A percentile compares a stretch with the other conserved stretches of the same genome.
phyloP scores from a whole-genome alignment of 106 monocot species.

The Hemerocallis citrina region DNA sequence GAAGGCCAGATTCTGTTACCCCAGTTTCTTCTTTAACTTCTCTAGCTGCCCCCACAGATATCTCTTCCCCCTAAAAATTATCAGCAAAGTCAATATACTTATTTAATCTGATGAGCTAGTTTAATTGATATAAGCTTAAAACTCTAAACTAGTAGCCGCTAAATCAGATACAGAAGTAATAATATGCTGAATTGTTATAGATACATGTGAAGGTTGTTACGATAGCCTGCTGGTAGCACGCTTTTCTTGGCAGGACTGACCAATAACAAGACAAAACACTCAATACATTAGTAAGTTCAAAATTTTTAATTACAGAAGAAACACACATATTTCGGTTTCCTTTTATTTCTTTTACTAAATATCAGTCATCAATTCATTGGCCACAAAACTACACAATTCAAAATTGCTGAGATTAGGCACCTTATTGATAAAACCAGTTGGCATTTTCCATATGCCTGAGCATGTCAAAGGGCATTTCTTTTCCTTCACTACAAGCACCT shows the following conservation, averaged over 20 bases:
- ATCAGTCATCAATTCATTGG: too few species aligned
- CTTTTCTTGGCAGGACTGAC: background rate
- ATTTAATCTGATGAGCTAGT: background rate
- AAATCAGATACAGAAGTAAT: too few species aligned
- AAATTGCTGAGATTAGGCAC: constrained; percentile 12
- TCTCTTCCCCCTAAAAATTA: constrained; percentile 56
- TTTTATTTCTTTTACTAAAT: background rate
- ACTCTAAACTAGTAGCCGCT: too few species aligned
- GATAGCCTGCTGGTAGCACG: background rate
- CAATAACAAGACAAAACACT: background rate
- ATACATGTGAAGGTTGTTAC: too few species aligned
- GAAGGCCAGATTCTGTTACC: constrained; percentile 22
- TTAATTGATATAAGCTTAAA: too few species aligned
- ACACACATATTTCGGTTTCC: background rate
- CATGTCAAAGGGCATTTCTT: constrained; percentile 65
- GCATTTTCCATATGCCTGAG: constrained; percentile 82
- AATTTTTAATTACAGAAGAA: background rate
- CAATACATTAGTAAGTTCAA: too few species aligned
- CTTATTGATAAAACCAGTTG: constrained; percentile 82
- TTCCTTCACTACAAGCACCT: constrained; percentile 92
- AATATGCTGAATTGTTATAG: too few species aligned
- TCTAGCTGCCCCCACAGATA: constrained; percentile 57
- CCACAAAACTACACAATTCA: too few species aligned
- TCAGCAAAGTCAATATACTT: background rate
- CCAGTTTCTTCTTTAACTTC: constrained; percentile 88